Evolutionary conservation across 1,284 basidiomycete genomes (phyloP).

Genomic region (Mycosarcoma mackinlayi): DNA sequence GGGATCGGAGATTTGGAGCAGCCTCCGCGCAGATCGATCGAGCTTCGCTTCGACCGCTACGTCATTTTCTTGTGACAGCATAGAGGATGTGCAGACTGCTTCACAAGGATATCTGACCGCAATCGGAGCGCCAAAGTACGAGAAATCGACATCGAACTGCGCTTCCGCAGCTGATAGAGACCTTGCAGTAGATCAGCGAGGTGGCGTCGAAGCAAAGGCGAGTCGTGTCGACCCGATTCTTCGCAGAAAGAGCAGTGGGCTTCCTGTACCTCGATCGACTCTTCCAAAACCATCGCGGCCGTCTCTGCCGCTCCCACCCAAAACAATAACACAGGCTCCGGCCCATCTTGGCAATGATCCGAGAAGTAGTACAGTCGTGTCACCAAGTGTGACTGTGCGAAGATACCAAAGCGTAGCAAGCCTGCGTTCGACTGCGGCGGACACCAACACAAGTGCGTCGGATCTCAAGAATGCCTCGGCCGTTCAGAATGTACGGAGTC

Average conservation of each 20-base stretch:
- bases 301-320: slow-evolving; percentile 13
- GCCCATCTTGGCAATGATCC: neutral
- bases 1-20: slow-evolving; percentile 46
- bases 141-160: neutral
- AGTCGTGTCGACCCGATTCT: slow-evolving; percentile 4
- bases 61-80: slow-evolving; percentile 29
- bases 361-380: neutral
- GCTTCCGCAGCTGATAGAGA: neutral
- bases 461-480: neutral
- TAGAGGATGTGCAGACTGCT: neutral
- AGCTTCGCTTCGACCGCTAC: slow-evolving; percentile 40
- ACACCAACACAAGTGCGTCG: neutral
- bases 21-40: slow-evolving; percentile 36
- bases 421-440: neutral
- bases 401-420: slow-evolving; percentile 21
- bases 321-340: neutral
- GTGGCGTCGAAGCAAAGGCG: neutral
- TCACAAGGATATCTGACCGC: neutral
- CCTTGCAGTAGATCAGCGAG: too few species aligned
- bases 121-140: neutral
- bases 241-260: slow-evolving; percentile 30
- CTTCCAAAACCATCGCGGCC: slow-evolving; percentile 5
- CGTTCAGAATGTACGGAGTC: neutral
- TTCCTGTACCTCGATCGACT: slow-evolving; percentile 14
- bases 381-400: slow-evolving; percentile 2